A percentile compares a stretch with the other conserved stretches of the same genome.
These are phyloP conservation scores for Spizellomyces sp. DNA, from an alignment of 192 early-diverging fungal species.

Conservation along the genomic window DNA sequence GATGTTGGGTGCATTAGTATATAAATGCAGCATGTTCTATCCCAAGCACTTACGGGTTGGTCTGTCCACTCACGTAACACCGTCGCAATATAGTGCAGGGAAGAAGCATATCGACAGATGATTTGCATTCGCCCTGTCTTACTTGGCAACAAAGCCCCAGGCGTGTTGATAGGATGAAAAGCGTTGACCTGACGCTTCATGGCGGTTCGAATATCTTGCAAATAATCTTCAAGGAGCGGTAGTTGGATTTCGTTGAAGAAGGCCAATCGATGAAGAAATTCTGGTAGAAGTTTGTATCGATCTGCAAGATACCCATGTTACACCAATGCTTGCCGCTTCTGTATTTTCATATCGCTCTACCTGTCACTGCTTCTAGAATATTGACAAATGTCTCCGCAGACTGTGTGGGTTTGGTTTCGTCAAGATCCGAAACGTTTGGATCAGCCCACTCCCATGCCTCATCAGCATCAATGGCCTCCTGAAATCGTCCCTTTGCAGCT, in stretches of 20 bases:
- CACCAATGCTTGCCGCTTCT: no score
- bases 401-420: constrained; percentile 24
- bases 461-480: constrained; percentile 22
- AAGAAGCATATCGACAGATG: constrained; percentile 29
- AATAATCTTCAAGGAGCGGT: constrained; percentile 33
- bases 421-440: constrained; percentile 16
- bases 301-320: constrained; percentile 15
- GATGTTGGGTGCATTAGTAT: not conserved
- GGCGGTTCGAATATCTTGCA: constrained; percentile 24
- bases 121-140: constrained; percentile 6
- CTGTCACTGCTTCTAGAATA: constrained; percentile 34
- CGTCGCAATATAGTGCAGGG: constrained; percentile 20
- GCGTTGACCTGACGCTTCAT: constrained; percentile 21
- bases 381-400: constrained; percentile 30
- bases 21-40: not conserved
- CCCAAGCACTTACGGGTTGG: constrained; percentile 20
- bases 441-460: constrained; percentile 32
- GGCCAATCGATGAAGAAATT: constrained; percentile 19
- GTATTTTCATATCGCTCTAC: not conserved
- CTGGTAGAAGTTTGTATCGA: constrained; percentile 32
- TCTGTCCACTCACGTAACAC: constrained; percentile 32
- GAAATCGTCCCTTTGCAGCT: constrained; percentile 27
- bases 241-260: constrained; percentile 38
- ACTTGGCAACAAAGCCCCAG: not conserved
- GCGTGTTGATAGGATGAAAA: constrained; percentile 25